A percentile compares a stretch with the other conserved stretches of the same genome.
Evolutionary conservation across 2,329 filamentous ascomycete species (phyloP).

Genomic region (Bipolaris zeicola): DNA sequence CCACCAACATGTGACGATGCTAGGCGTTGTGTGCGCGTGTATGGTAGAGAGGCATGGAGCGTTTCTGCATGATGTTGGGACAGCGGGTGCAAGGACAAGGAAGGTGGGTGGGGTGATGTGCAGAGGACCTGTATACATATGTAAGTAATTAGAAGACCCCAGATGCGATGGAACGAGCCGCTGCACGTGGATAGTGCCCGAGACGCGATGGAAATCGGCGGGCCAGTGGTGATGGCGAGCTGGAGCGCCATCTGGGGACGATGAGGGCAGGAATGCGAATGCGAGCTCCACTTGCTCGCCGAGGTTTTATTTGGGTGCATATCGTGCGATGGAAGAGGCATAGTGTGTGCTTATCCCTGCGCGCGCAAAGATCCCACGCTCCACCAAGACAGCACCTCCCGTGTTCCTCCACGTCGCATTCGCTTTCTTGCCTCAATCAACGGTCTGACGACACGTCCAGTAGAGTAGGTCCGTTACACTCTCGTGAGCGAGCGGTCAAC

Average conservation of each 20-base stretch:
- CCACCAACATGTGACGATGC: too few relatives aligned
- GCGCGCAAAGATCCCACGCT: constrained; percentile 5
- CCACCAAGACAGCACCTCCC: constrained; percentile 13
- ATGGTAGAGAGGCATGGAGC: too few relatives aligned
- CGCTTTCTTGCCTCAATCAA: constrained; percentile 11
- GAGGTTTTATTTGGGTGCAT: neutral
- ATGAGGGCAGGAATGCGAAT: constrained; percentile 13
- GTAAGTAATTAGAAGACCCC: too few relatives aligned
- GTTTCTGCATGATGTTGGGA: too few relatives aligned
- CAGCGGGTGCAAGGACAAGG: neutral
- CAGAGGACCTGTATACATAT: neutral
- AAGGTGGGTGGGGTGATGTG: neutral
- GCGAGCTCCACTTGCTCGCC: constrained; percentile 11
- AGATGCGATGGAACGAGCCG: neutral
- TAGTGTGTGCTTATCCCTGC: constrained; percentile 11
- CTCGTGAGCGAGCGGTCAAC: constrained; percentile 9
- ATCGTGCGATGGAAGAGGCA: constrained; percentile 2
- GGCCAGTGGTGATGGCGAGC: neutral
- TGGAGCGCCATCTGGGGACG: neutral
- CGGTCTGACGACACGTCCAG: constrained; percentile 4
- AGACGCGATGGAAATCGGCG: neutral
- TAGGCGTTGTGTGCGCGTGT: too few relatives aligned
- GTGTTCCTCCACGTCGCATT: constrained; percentile 13
- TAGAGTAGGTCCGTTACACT: constrained; percentile 12
- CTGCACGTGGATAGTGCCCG: neutral